phyloP scores from a whole-genome alignment of 202 grass and related monocot genomes.

The Saccharum hybrid region DNA sequence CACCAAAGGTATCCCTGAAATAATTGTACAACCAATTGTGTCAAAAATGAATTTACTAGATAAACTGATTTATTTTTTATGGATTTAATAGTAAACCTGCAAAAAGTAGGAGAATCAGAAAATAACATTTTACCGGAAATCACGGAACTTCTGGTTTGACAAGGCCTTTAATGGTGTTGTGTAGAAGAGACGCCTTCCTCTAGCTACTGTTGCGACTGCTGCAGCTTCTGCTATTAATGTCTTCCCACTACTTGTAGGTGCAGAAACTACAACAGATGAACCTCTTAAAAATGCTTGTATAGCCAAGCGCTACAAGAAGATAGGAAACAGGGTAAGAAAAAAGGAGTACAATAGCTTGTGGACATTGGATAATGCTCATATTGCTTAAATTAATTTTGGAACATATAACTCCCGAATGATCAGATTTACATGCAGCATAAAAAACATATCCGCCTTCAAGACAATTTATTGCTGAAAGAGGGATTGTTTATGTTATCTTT shows the following conservation, averaged over 20 bases:
- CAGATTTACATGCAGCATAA: constrained; percentile 3
- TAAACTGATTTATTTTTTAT: constrained; percentile 25
- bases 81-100: constrained; percentile 16
- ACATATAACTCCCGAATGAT: background rate
- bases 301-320: constrained; percentile 72
- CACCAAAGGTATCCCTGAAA: constrained; percentile 86
- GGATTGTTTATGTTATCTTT: background rate
- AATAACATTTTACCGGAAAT: constrained; percentile 71
- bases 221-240: constrained; percentile 95
- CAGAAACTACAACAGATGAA: constrained; percentile 89
- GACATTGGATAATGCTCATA: background rate
- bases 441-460: constrained; percentile 21
- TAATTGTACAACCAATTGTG: constrained; percentile 45
- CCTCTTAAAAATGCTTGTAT: constrained; percentile 96
- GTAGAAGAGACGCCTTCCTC: constrained; percentile 86
- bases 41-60: constrained; percentile 50
- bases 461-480: constrained; percentile 14
- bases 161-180: constrained; percentile 96
- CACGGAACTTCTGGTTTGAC: constrained; percentile 95
- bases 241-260: constrained; percentile 97
- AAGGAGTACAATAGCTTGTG: constrained; percentile 6
- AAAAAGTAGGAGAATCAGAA: constrained; percentile 21
- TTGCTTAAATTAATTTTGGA: constrained; percentile 27
- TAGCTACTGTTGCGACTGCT: constrained; percentile 83
- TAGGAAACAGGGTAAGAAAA: constrained; percentile 45